Conservation (phyloP, 345 rosid species). For the Lenwebbia sp. region DNA sequence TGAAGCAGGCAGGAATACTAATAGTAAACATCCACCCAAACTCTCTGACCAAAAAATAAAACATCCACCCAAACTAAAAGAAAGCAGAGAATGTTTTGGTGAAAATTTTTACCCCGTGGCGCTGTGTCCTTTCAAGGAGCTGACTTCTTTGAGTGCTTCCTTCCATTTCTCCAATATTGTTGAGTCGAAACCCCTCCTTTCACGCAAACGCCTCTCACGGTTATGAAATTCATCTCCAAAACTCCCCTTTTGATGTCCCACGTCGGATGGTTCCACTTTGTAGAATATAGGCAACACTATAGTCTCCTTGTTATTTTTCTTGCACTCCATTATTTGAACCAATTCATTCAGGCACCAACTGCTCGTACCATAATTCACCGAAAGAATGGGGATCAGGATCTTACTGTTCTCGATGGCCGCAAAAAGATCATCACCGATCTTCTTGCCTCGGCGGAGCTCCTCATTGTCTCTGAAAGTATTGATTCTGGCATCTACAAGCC, state of each 20-base stretch:
- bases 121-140: background rate
- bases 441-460: too few relatives aligned
- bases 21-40: background rate
- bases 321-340: background rate
- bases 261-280: background rate
- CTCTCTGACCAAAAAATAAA: too few relatives aligned
- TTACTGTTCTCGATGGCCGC: background rate
- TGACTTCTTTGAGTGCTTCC: background rate
- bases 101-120: accelerated
- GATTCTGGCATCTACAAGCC: too few relatives aligned
- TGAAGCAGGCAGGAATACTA: background rate
- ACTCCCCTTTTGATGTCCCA: accelerated
- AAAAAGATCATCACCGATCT: too few relatives aligned
- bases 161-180: background rate
- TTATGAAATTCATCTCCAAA: accelerated
- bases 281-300: background rate
- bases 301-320: background rate
- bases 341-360: too few relatives aligned
- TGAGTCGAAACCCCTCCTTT: background rate
- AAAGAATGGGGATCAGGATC: background rate
- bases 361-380: background rate
- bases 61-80: too few relatives aligned
- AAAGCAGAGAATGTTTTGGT: background rate
- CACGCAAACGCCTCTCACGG: accelerated
- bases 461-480: too few relatives aligned